Evolutionary conservation across 2,329 filamentous ascomycete species (phyloP).

Genomic region (Aspergillus niger): DNA sequence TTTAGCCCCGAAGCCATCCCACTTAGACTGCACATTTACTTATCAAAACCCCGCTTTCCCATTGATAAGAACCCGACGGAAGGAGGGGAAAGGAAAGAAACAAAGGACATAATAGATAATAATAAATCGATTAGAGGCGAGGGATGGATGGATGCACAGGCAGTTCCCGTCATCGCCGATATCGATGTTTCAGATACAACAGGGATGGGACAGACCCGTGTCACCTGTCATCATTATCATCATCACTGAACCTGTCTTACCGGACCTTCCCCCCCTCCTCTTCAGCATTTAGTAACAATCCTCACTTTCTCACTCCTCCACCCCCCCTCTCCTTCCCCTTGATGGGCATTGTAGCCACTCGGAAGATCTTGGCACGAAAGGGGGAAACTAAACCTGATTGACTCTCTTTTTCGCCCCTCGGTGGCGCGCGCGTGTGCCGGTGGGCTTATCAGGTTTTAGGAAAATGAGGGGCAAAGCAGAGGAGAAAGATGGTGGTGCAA

Average conservation of each 20-base stretch:
- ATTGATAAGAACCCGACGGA: slow-evolving; percentile 1
- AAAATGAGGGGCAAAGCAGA: not conserved
- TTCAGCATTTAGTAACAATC: not conserved
- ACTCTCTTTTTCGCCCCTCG: slow-evolving; percentile 2
- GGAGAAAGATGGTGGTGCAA: not conserved
- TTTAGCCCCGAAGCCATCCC: not conserved
- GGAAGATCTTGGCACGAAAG: slow-evolving; percentile 6
- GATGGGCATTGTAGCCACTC: not conserved
- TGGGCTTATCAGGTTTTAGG: not conserved
- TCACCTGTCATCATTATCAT: not conserved
- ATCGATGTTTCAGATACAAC: slow-evolving; percentile 1
- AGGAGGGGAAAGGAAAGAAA: not conserved
- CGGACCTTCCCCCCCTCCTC: not conserved
- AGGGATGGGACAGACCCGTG: not conserved
- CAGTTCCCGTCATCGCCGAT: not conserved
- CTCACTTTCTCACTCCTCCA: not conserved
- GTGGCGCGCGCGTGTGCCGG: slow-evolving; percentile 4
- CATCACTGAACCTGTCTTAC: not conserved
- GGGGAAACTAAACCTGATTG: slow-evolving; percentile 7
- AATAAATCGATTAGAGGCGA: not conserved
- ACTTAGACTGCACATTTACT: not conserved
- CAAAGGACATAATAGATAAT: not conserved
- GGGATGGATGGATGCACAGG: not conserved
- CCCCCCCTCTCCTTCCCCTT: not conserved
- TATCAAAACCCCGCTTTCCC: slow-evolving; percentile 1